Percentiles rank a stretch among this genome's conserved stretches.
Conservation (phyloP, 768 basidiomycete species). For the Panus rudis region DNA sequence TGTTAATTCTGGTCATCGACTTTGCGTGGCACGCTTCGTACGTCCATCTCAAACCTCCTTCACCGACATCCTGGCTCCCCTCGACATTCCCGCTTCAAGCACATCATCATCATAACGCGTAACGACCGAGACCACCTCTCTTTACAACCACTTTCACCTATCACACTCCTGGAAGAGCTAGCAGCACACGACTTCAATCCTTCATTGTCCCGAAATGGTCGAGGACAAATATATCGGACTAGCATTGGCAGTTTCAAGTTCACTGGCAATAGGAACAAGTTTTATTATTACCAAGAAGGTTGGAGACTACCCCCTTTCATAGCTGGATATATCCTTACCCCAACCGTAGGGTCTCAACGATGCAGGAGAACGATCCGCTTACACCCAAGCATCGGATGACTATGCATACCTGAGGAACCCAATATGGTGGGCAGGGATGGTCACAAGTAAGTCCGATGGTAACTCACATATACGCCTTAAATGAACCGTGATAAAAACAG, state of each 20-base stretch:
- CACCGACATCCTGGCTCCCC: too few species aligned
- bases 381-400: constrained; percentile 67
- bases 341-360: constrained; percentile 78
- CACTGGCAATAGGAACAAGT: constrained; percentile 86
- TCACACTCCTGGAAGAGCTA: too few species aligned
- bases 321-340: constrained; percentile 8
- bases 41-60: too few species aligned
- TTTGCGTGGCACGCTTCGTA: too few species aligned
- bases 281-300: constrained; percentile 99
- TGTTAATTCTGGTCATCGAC: too few species aligned
- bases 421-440: constrained; percentile 97
- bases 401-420: constrained; percentile 83
- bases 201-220: constrained; percentile 58
- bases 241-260: constrained; percentile 77
- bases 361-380: constrained; percentile 54
- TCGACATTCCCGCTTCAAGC: too few species aligned
- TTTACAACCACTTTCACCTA: too few species aligned
- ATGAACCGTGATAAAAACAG: constrained; percentile 32
- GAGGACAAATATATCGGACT: constrained; percentile 97
- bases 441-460: constrained; percentile 61
- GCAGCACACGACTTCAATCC: too few species aligned
- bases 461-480: neutral
- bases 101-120: too few species aligned
- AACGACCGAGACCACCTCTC: too few species aligned
- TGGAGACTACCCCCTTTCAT: neutral